These are phyloP conservation scores for Crucihimalaya himalaica DNA, from an alignment of 345 rosid species.

Conservation along the genomic window DNA sequence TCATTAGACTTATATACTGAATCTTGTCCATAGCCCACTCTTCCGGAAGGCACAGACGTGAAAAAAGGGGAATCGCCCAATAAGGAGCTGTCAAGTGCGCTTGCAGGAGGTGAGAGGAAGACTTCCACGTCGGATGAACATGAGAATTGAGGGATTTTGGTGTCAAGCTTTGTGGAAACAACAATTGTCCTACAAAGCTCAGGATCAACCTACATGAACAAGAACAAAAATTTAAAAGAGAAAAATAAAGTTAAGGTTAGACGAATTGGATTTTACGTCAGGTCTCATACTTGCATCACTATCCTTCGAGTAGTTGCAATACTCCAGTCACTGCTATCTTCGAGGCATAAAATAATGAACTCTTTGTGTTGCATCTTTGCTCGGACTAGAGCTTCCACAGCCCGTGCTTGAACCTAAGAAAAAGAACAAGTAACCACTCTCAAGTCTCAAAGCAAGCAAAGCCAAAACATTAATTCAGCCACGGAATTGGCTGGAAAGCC, in stretches of 20 bases:
- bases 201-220: slow-evolving; percentile 76
- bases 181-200: slow-evolving; percentile 88
- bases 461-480: neutral
- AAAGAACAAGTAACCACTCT: slow-evolving; percentile 24
- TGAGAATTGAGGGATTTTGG: slow-evolving; percentile 93
- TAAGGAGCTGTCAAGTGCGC: slow-evolving; percentile 84
- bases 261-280: neutral
- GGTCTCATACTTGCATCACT: slow-evolving; percentile 82
- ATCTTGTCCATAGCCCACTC: slow-evolving; percentile 79
- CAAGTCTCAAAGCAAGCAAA: slow-evolving; percentile 1
- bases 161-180: slow-evolving; percentile 92
- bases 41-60: slow-evolving; percentile 96
- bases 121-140: slow-evolving; percentile 87
- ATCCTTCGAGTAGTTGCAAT: slow-evolving; percentile 86
- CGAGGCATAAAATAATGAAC: slow-evolving; percentile 91
- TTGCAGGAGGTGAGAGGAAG: slow-evolving; percentile 86
- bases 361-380: slow-evolving; percentile 96
- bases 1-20: slow-evolving; percentile 77
- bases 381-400: slow-evolving; percentile 86
- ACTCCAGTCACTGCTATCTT: slow-evolving; percentile 96
- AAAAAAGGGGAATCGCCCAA: slow-evolving; percentile 88
- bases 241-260: neutral
- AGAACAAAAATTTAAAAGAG: slow-evolving; percentile 15
- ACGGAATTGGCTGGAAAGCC: neutral
- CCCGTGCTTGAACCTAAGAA: slow-evolving; percentile 80